Percentiles rank a stretch among this genome's conserved stretches.
phyloP scores from a whole-genome alignment of 129 eudicot genomes.

The Calendula officinalis region DNA sequence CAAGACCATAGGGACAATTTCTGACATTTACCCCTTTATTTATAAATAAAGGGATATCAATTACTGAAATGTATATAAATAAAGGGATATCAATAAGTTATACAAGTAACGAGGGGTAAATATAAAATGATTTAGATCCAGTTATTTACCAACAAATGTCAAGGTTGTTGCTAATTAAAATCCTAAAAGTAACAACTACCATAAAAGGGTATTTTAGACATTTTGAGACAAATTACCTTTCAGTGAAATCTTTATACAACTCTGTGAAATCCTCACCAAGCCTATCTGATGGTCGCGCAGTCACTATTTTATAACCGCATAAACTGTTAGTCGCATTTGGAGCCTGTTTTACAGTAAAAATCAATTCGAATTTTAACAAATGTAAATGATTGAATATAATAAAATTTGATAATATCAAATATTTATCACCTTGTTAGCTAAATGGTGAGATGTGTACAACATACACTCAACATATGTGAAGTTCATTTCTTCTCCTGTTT shows the following conservation, averaged over 20 bases:
- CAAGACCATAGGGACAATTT: no score
- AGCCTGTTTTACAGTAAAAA: slow-evolving; percentile 48
- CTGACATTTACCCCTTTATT: no score
- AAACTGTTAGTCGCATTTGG: slow-evolving; percentile 94
- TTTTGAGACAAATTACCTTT: slow-evolving; percentile 53
- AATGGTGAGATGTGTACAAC: slow-evolving; percentile 82
- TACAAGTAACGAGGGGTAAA: no score
- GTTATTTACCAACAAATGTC: background rate
- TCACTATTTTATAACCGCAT: slow-evolving; percentile 92
- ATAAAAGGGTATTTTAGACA: no score
- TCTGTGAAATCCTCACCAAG: slow-evolving; percentile 97
- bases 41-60: no score
- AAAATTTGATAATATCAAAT: background rate
- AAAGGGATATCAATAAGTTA: no score
- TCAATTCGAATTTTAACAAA: slow-evolving; percentile 14
- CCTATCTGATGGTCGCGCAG: slow-evolving; percentile 98
- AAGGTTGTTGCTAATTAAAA: background rate
- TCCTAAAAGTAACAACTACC: no score
- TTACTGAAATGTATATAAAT: no score
- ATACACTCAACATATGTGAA: slow-evolving; percentile 90
- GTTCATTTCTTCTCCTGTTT: slow-evolving; percentile 91
- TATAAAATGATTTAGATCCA: no score
- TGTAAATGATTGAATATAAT: background rate
- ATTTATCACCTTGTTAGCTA: slow-evolving; percentile 67
- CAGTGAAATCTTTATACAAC: slow-evolving; percentile 74